phyloP scores from a whole-genome alignment of 768 basidiomycete genomes.

The Mycena metata region DNA sequence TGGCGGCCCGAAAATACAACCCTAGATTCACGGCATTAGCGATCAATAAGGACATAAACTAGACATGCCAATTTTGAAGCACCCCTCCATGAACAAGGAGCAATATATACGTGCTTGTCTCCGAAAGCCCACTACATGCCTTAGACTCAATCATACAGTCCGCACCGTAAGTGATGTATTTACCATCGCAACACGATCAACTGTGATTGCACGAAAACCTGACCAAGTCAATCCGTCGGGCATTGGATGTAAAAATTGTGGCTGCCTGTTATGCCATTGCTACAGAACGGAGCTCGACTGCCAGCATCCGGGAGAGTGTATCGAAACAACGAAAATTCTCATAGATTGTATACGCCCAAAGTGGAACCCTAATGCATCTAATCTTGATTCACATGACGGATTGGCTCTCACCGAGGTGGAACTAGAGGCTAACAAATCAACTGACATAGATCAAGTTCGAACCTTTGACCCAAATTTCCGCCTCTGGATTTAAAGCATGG shows the following conservation, averaged over 20 bases:
- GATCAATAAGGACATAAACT: background rate
- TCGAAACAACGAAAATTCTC: background rate
- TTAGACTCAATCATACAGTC: background rate
- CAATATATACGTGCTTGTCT: background rate
- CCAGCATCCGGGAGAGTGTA: background rate
- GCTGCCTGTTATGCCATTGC: background rate
- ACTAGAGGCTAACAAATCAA: background rate
- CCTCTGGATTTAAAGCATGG: background rate
- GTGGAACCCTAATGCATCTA: background rate
- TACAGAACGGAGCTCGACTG: background rate
- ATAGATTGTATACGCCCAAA: background rate
- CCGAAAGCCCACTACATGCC: background rate
- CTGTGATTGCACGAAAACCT: background rate
- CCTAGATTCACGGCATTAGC: background rate
- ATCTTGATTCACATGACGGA: background rate
- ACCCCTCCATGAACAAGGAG: background rate
- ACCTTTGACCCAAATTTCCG: background rate
- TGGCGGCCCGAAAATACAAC: background rate
- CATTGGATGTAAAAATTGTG: background rate
- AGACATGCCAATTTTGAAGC: constrained; percentile 1
- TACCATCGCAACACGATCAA: background rate
- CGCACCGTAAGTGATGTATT: background rate
- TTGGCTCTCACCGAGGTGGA: background rate
- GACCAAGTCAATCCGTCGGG: background rate
- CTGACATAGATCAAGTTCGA: background rate